Conservation (phyloP, 768 basidiomycete genomes). For the Tylopilus rubrobrunneus region DNA sequence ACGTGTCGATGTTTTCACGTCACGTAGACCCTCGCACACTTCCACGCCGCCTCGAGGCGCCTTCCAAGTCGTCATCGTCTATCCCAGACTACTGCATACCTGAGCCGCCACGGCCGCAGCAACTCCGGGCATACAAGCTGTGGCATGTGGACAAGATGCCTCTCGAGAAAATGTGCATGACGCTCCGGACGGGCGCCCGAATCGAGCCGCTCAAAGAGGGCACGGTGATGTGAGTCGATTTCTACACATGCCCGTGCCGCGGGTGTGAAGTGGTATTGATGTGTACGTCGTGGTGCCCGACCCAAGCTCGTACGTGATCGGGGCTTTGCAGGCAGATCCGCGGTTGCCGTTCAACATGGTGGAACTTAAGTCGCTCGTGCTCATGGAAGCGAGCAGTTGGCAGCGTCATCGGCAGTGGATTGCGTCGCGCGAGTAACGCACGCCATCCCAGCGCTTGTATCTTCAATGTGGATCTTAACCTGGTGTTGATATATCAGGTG, state of each 20-base stretch:
- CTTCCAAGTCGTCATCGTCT: neutral
- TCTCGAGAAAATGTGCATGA: constrained; percentile 38
- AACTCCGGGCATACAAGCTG: constrained; percentile 42
- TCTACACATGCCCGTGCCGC: neutral
- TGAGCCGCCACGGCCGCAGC: constrained; percentile 33
- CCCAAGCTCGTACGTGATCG: constrained; percentile 40
- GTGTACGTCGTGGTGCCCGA: neutral
- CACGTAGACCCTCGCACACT: constrained; percentile 19
- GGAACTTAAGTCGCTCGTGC: constrained; percentile 34
- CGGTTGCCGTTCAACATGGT: constrained; percentile 35
- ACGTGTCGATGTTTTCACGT: constrained; percentile 21
- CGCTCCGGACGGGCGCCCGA: constrained; percentile 28
- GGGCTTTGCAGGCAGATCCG: constrained; percentile 38
- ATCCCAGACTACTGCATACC: constrained; percentile 26
- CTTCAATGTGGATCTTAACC: neutral
- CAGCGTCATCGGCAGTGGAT: constrained; percentile 39
- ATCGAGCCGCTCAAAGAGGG: constrained; percentile 41
- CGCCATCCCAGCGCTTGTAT: neutral
- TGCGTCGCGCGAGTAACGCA: constrained; percentile 17
- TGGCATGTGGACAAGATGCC: constrained; percentile 37
- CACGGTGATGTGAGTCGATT: constrained; percentile 42
- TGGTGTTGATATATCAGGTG: neutral
- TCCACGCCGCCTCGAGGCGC: neutral
- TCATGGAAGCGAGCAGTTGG: constrained; percentile 41
- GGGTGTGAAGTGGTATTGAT: neutral